These are phyloP conservation scores for Asterionellopsis glacialis DNA, from an alignment of 108 stramenopile genomes.

Conservation along the genomic window DNA sequence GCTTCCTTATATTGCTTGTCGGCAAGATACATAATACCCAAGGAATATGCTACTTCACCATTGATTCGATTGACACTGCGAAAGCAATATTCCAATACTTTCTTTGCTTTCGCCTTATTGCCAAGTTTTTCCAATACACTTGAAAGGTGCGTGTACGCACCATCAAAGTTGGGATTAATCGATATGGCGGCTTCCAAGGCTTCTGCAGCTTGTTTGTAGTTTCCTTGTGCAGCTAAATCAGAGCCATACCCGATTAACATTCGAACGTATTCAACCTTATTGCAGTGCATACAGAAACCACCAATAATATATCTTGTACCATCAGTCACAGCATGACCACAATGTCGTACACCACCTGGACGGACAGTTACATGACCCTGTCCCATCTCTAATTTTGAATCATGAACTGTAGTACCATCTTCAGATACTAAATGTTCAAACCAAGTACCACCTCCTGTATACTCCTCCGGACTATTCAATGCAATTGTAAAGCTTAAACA, in stretches of 20 bases:
- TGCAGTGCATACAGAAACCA: conserved; percentile 45
- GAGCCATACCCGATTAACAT: conserved; percentile 22
- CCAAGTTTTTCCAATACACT: conserved; percentile 15
- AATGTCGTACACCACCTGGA: conserved; percentile 50
- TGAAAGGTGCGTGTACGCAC: conserved; percentile 28
- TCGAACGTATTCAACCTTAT: conserved; percentile 38
- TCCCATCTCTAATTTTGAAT: conserved; percentile 29
- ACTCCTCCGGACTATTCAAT: conserved; percentile 33
- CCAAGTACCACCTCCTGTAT: conserved; percentile 49
- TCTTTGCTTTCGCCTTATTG: conserved; percentile 17
- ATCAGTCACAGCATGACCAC: conserved; percentile 36
- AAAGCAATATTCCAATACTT: conserved; percentile 41
- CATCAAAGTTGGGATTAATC: conserved; percentile 45
- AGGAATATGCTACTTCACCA: conserved; percentile 31
- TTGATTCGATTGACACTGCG: conserved; percentile 31
- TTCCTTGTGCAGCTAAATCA: conserved; percentile 2
- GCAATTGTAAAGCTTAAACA: conserved; percentile 49
- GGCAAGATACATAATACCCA: conserved; percentile 25
- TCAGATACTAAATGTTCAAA: conserved; percentile 22
- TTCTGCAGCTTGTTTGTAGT: conserved; percentile 13
- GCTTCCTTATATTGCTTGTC: conserved; percentile 25
- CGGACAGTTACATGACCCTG: conserved; percentile 45
- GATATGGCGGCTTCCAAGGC: conserved; percentile 42
- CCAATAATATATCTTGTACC: conserved; percentile 58
- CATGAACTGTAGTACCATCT: background rate